Conservation (phyloP, 345 rosid species). For the Draba incana region DNA sequence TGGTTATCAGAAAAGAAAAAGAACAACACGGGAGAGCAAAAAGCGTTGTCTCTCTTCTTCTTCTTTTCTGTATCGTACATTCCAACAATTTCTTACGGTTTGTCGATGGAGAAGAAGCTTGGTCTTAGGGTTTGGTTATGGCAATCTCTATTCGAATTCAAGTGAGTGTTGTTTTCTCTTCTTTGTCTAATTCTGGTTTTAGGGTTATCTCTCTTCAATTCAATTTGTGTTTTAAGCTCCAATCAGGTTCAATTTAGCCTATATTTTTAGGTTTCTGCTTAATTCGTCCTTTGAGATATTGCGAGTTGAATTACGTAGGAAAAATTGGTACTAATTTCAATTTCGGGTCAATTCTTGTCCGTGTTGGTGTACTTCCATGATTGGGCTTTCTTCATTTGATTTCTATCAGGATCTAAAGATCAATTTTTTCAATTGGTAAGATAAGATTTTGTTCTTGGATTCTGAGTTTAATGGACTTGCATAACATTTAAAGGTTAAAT, state of each 20-base stretch:
- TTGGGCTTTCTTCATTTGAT: background rate
- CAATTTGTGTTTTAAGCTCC: background rate
- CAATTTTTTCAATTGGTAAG: conserved; percentile 7
- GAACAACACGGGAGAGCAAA: too few species aligned
- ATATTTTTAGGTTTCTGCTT: too few species aligned
- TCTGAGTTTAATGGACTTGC: background rate
- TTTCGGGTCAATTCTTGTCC: background rate
- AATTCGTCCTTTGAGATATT: too few species aligned
- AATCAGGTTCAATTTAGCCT: conserved; percentile 13
- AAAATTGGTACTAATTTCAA: background rate
- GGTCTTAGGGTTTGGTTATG: conserved; percentile 3
- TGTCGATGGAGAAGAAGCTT: too few species aligned
- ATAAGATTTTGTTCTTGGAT: background rate
- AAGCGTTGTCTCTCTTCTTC: too few species aligned
- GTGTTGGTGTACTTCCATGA: conserved; percentile 4
- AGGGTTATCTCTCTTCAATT: background rate
- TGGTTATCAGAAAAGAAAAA: too few species aligned
- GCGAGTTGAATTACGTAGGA: too few species aligned
- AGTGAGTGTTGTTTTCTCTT: conserved; percentile 14
- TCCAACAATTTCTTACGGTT: too few species aligned
- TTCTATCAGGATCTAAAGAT: background rate
- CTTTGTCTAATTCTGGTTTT: background rate
- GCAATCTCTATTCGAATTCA: background rate
- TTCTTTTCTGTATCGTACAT: too few species aligned
- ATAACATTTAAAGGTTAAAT: background rate